Base-by-base conservation (phyloP, 2,329 filamentous ascomycete species). In the Trichoderma arundinaceum region DNA sequence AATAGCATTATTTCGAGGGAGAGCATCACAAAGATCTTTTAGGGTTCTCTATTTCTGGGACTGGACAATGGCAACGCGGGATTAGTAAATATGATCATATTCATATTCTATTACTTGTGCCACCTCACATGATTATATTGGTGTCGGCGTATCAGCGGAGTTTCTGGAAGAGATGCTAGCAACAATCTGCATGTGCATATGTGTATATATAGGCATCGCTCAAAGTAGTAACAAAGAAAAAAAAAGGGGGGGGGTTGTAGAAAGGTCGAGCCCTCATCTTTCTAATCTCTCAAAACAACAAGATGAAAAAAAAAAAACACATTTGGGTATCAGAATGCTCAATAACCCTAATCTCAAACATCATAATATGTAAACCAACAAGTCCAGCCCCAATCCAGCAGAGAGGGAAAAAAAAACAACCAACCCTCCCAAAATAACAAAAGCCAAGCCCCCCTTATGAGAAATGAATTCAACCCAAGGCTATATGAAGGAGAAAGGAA, bases 1-100 rank as follows among this genome's bases (percentile, higher is more conserved):
- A 94, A 96, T 76, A 96, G 91, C 68, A 86, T 90, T 61, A 98
- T 99, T 76, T 87, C 90, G 76, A 85, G 87, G 76, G 84, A 89
- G 78, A 86, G 82, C 71, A 88, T 88, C 60, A 80, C 83, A 2
- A 82, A 82, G 71, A 78, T 79, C 44, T 79, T 79, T 64, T 78
- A 73, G 61, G 9, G 4, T 8, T 12, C 0, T 15, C 3, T 22
- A 15, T n/a, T 22, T 52, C 28, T 7, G 22, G 22, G 22, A 28
- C 22, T 4, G 4, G 22, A 28, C 22, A 3, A 4, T 4, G 22
- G 22, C 2, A 28, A 28, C 22, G 4, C 22, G 22, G 22, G 4
- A 28, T 28, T 28, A 4, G 22, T 28, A 28, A 28, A 28, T 28
- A 28, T 28, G 22, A 28, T 28, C 4, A 28, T 28, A 28, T 28